Evolutionary conservation across 2,329 filamentous ascomycete genomes (phyloP).

Genomic region (Sporothrix globosa): DNA sequence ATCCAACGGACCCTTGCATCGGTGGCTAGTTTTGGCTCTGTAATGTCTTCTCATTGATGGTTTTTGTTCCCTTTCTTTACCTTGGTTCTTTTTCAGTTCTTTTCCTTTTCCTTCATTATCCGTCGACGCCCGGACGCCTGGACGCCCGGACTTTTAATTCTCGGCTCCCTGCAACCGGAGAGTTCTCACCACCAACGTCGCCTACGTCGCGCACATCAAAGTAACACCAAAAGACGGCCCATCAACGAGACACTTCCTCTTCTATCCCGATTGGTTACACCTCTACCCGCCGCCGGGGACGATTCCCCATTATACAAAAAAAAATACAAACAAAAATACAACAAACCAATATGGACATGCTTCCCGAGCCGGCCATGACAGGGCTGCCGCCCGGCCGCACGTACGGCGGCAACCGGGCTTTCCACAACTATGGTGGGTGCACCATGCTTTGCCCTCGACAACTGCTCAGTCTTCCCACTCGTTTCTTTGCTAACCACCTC

Average conservation of each 20-base stretch:
- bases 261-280: neutral
- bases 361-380: constrained; percentile 46
- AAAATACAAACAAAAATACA: neutral
- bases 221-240: neutral
- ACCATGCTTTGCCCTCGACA: neutral
- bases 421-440: constrained; percentile 65
- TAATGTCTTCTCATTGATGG: neutral
- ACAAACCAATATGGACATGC: constrained; percentile 43
- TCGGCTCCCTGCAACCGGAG: neutral
- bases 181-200: neutral
- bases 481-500: neutral
- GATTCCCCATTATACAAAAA: neutral
- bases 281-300: constrained; percentile 2
- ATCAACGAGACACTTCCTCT: neutral
- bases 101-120: neutral
- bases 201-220: neutral
- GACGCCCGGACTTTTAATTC: neutral
- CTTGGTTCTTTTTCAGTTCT: no score
- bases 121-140: neutral
- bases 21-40: neutral
- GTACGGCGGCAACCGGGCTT: constrained; percentile 67
- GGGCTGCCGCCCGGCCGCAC: constrained; percentile 46
- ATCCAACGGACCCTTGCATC: constrained; percentile 15
- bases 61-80: neutral
- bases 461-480: no score